Conservation (phyloP, 139 green algal genomes). For the Medakamo hakoo region DNA sequence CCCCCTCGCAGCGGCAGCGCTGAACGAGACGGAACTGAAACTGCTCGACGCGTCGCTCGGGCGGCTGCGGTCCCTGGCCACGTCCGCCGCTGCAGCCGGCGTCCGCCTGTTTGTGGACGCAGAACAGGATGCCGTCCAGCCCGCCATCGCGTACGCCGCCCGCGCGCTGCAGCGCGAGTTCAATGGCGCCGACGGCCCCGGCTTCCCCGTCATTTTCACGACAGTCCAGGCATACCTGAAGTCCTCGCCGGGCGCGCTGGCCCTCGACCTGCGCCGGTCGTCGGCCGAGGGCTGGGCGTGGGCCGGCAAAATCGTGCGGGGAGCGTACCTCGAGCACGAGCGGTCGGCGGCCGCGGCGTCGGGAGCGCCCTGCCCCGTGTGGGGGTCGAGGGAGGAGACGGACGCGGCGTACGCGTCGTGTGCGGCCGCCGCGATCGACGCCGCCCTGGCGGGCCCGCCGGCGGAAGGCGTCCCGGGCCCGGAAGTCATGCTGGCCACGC, state of each 20-base stretch:
- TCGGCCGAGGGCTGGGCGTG: conserved; percentile 35
- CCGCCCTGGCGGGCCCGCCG: conserved; percentile 13
- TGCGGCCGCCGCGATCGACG: background rate
- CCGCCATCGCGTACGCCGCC: conserved; percentile 65
- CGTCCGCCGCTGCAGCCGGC: conserved; percentile 10
- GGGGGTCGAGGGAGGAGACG: conserved; percentile 47
- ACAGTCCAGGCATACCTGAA: conserved; percentile 76
- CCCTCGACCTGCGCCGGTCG: conserved; percentile 45
- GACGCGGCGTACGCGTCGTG: conserved; percentile 51
- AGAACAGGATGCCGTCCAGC: conserved; percentile 80
- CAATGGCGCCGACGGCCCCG: too few species aligned
- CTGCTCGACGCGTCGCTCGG: conserved; percentile 48
- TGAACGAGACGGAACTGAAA: conserved; percentile 41
- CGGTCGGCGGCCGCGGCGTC: conserved; percentile 26
- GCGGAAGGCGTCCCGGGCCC: conserved; percentile 17
- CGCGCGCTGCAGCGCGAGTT: conserved; percentile 45
- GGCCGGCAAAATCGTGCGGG: conserved; percentile 60
- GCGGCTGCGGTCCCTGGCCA: conserved; percentile 34
- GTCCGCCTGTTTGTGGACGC: conserved; percentile 74
- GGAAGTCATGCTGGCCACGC: conserved; percentile 52
- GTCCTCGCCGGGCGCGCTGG: conserved; percentile 34
- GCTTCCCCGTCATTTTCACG: conserved; percentile 52
- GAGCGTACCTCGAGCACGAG: conserved; percentile 60
- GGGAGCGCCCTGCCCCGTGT: conserved; percentile 48
- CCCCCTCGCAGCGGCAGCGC: conserved; percentile 19